Base-by-base conservation (phyloP, 768 basidiomycete species). In the Nidularia sp. region DNA sequence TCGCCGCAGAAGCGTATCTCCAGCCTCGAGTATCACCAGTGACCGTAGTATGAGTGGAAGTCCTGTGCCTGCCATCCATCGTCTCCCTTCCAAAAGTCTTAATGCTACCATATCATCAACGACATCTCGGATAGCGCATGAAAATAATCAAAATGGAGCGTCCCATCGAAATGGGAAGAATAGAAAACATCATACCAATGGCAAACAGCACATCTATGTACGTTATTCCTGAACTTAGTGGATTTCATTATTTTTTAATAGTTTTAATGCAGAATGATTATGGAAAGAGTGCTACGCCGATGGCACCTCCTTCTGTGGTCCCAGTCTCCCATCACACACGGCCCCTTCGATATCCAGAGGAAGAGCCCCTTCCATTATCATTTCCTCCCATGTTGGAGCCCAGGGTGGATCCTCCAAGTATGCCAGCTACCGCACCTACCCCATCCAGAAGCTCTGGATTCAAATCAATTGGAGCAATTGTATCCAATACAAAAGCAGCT, bases 1-100 rank as follows among this genome's bases (percentile, higher is more conserved):
- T 9, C 74, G 78, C 45, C 70, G 71, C 47, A 71, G 78, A 59
- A 85, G 82, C 53, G 49, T 72, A 1, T 86, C 83, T 5, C 77
- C 81, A 5, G 61, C 64, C 32, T 85, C 84, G 5, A 83, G 80
- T 50, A 70, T 71, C 29, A 84, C 80, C 55, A 75, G 74, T 46
- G 80, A 78, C 52, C 74, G 82, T 54, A 86, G 84, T 60, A 64
- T 71, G 53, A 88, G 85, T 60, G 67, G 65, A 33, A 71, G 76
- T 25, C 75, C 74, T 34, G 70, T 78, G 35, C 79, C 76, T 51
- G 69, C 84, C 8, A 74, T 86, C 39, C 86, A 89, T 62, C 79
- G 86, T 36, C 71, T 89, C 18, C 87, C 89, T 34, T 53, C 67
- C 15, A 55, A 57, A 42, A 57, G 56, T 22, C 54, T 64, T 47